Percentiles rank a stretch among this genome's conserved stretches.
Evolutionary conservation across 345 rosid species (phyloP).

Genomic region (Eucalyptus victrix): DNA sequence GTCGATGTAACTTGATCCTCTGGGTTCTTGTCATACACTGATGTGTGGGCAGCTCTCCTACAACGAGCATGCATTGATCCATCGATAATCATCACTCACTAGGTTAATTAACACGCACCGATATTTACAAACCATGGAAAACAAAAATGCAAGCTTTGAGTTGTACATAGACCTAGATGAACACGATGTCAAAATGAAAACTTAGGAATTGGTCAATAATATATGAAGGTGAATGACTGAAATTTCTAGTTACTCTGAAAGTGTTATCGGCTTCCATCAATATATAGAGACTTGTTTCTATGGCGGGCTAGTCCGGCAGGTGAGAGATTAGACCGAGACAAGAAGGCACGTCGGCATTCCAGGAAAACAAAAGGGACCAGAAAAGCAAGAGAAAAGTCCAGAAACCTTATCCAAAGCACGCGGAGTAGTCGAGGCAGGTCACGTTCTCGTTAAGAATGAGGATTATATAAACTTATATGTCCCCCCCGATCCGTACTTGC

Average conservation of each 20-base stretch:
- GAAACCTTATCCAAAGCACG: background rate
- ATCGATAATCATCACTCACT: background rate
- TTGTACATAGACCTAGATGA: background rate
- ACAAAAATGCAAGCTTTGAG: background rate
- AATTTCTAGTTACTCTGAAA: background rate
- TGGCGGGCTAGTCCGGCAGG: background rate
- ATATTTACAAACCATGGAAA: background rate
- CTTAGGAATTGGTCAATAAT: background rate
- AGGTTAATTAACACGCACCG: background rate
- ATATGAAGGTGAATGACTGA: background rate
- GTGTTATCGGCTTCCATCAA: background rate
- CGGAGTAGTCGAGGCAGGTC: background rate
- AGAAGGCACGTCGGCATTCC: background rate
- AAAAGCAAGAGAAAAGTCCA: background rate
- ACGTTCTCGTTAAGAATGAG: background rate
- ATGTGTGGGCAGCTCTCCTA: conserved; percentile 42
- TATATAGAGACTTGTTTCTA: background rate
- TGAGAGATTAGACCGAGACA: background rate
- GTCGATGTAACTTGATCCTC: conserved; percentile 47
- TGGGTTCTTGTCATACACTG: conserved; percentile 75
- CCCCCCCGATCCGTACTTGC: background rate
- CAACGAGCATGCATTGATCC: background rate
- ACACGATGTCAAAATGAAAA: background rate
- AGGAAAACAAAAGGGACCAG: background rate
- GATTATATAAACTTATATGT: background rate